Evolutionary conservation across 2,329 filamentous ascomycete species (phyloP), one percentile per base, ranked within the genome.

Genomic region (Chrysoporthe austroafricana): DNA sequence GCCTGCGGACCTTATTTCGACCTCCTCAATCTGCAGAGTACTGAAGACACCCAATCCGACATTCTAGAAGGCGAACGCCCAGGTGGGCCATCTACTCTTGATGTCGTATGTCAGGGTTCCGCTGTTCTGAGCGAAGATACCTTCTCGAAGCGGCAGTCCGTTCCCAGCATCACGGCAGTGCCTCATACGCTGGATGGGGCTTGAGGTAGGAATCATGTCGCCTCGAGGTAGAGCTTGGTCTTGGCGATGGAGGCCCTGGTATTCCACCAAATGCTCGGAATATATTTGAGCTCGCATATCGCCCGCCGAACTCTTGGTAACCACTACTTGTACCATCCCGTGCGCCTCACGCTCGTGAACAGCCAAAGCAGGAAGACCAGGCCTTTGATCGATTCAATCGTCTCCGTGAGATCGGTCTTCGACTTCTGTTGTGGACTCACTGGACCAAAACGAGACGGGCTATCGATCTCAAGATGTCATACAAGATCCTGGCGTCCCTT

Each of bases 91-190:
- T 26, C 36, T 64, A 26, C 26, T 46, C 16, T 36, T 46, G 48
- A 7, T 46, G 26, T 26, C n/a, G 36, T 26, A 44, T 11, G 26
- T 26, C 50, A 56, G 42, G 39, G 42, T 26, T n/a, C 62, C 21
- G 21, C 52, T 11, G 14, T 13, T n/a, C 42, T 60, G 34, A 16
- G 48, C 46, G 39, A 69, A 48, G 60, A 66, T 46, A 68, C 68
- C 68, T 70, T 70, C 68, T 70, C 59, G 36, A 70, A 66, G 66
- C 32, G 66, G 68, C 66, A 68, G 66, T 62, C 57, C 56, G 56
- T 50, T 63, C 63, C 14, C 39, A 54, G 44, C 39, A 68, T 44
- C 62, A 14, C n/a, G 6, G 43, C 44, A 46, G 16, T n/a, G 16
- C 2, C 11, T 16, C 16, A 36, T 6, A 16, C 42, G 8, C 59